These are phyloP conservation scores for Zygosaccharomyces pseudobailii DNA, from an alignment of 1,139 yeast genomes.

Conservation along the genomic window DNA sequence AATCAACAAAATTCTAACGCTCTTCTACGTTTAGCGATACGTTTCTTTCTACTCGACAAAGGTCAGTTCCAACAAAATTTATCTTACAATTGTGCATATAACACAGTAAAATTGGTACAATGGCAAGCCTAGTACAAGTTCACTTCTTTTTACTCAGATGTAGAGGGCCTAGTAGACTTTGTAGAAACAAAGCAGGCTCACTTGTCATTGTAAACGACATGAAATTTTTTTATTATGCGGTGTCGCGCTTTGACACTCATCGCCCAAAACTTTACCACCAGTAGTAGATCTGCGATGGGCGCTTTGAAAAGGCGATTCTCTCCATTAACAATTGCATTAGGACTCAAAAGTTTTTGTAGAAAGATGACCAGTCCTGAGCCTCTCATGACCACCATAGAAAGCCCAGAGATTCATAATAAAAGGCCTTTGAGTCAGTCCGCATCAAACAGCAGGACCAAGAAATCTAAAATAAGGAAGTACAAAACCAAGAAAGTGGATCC, in stretches of 20 bases:
- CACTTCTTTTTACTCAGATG: too few species aligned
- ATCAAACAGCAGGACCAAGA: conserved; percentile 23
- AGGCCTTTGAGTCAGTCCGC: conserved; percentile 1
- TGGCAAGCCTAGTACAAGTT: too few species aligned
- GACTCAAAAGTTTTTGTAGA: neutral
- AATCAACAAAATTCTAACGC: too few species aligned
- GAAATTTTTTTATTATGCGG: neutral
- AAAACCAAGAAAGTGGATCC: conserved; percentile 63
- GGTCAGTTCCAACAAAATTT: too few species aligned
- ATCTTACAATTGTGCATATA: too few species aligned
- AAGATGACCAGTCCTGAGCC: neutral
- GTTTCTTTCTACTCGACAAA: too few species aligned
- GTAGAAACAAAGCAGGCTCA: too few species aligned
- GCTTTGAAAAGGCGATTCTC: neutral
- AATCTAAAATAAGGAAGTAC: conserved; percentile 43
- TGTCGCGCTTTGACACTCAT: neutral
- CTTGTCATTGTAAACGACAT: neutral
- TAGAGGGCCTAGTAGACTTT: neutral
- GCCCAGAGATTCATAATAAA: neutral
- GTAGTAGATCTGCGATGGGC: neutral
- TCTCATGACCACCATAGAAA: neutral
- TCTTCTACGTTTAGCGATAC: too few species aligned
- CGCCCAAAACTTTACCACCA: neutral
- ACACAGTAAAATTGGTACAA: too few species aligned
- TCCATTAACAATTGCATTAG: neutral